A percentile compares a stretch with the other conserved stretches of the same genome.
phyloP scores from a whole-genome alignment of 257 asterid species.

The Rehmannia glutinosa region DNA sequence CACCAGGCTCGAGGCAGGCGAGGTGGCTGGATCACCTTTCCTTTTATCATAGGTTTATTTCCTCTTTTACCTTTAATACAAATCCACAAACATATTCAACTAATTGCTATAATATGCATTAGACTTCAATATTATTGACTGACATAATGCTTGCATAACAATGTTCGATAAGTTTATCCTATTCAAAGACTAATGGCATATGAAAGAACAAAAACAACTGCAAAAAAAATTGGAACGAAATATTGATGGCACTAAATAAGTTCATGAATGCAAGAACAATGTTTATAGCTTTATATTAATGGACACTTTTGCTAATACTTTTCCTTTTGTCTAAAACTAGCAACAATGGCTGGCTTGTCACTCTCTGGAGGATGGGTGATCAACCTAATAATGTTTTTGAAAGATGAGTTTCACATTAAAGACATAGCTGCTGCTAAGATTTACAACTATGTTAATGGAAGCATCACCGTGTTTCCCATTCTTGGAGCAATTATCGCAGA shows the following conservation, averaged over 20 bases:
- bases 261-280: background rate
- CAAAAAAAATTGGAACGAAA: too few species aligned
- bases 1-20: constrained; percentile 3
- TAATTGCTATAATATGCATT: too few species aligned
- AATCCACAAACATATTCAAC: too few species aligned
- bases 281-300: too few species aligned
- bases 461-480: constrained; percentile 65
- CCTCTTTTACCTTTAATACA: too few species aligned
- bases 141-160: too few species aligned
- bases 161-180: too few species aligned
- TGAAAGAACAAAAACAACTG: too few species aligned
- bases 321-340: constrained; percentile 32
- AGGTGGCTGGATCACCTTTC: constrained; percentile 64
- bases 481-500: constrained; percentile 74
- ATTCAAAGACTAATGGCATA: too few species aligned
- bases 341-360: constrained; percentile 52
- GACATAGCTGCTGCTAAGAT: constrained; percentile 74
- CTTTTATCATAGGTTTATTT: constrained; percentile 48
- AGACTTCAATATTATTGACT: too few species aligned
- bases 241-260: too few species aligned
- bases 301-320: too few species aligned
- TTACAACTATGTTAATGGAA: constrained; percentile 62
- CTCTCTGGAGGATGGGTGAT: constrained; percentile 66
- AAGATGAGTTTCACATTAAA: constrained; percentile 69
- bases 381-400: constrained; percentile 62